Conservation (phyloP, 108 stramenopile species). For the Cyclotella sp. region DNA sequence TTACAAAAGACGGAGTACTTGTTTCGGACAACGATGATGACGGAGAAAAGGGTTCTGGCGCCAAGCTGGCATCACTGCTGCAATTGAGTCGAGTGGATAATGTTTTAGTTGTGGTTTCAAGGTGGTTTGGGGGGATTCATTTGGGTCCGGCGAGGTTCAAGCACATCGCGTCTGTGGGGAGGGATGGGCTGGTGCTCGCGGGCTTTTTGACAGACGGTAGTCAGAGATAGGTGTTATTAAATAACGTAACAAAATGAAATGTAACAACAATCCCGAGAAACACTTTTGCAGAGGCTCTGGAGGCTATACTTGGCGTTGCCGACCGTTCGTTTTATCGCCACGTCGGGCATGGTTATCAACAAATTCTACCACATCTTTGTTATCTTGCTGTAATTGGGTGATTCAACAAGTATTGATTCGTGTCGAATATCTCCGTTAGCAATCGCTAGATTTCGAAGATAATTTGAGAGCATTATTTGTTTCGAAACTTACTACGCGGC, state of each 20-base stretch:
- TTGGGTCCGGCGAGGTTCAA: constrained; percentile 91
- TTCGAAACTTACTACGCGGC: too few species aligned
- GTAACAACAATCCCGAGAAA: too few species aligned
- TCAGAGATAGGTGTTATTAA: not conserved
- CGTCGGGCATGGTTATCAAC: too few species aligned
- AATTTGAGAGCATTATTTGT: too few species aligned
- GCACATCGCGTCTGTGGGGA: constrained; percentile 78
- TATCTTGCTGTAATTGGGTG: too few species aligned
- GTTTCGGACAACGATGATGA: constrained; percentile 91
- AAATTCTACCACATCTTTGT: too few species aligned
- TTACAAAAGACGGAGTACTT: constrained; percentile 27
- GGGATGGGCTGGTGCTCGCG: constrained; percentile 61
- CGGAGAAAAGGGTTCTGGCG: constrained; percentile 90
- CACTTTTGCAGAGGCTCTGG: too few species aligned
- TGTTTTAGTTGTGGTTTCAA: constrained; percentile 88
- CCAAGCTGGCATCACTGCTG: constrained; percentile 77
- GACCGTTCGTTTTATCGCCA: too few species aligned
- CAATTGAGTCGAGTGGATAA: constrained; percentile 75
- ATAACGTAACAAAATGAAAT: not conserved
- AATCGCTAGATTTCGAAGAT: too few species aligned
- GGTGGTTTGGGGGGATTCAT: constrained; percentile 90
- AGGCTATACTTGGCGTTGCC: too few species aligned
- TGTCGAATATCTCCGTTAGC: too few species aligned
- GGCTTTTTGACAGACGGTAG: constrained; percentile 31
- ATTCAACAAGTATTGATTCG: too few species aligned